phyloP scores from a whole-genome alignment of 2,329 filamentous ascomycete species.

The Aspergillus spinulosporus region DNA sequence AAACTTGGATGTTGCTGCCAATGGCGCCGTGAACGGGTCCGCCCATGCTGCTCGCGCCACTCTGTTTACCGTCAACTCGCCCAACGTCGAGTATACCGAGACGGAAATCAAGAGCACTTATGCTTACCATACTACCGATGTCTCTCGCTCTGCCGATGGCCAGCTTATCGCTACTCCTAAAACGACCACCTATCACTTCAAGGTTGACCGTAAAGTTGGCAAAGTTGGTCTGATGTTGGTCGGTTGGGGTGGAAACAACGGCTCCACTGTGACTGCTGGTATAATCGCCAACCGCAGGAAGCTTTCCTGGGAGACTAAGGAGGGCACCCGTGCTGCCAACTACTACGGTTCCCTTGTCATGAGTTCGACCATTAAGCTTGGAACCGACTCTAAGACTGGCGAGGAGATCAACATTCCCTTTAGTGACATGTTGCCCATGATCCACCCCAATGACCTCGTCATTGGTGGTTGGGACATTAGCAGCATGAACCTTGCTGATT shows the following conservation, averaged over 20 bases:
- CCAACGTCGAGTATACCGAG: constrained; percentile 89
- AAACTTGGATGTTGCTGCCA: constrained; percentile 56
- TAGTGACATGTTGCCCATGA: constrained; percentile 91
- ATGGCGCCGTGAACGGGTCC: constrained; percentile 57
- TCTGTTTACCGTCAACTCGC: constrained; percentile 84
- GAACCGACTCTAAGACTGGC: constrained; percentile 77
- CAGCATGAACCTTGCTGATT: constrained; percentile 78
- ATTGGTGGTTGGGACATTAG: constrained; percentile 98
- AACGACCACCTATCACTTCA: constrained; percentile 94
- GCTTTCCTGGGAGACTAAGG: constrained; percentile 89
- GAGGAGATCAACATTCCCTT: constrained; percentile 96
- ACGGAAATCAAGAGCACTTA: constrained; percentile 89
- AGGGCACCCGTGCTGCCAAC: constrained; percentile 81
- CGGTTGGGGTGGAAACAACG: constrained; percentile 97
- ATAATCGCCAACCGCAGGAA: constrained; percentile 91
- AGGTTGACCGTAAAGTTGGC: constrained; percentile 88
- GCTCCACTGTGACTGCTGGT: constrained; percentile 92
- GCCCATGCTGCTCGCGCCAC: constrained; percentile 46
- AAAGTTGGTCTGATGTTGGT: constrained; percentile 97
- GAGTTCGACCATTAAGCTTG: constrained; percentile 95
- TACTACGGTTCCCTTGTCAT: constrained; percentile 99
- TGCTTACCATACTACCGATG: constrained; percentile 89
- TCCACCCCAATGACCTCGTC: constrained; percentile 92
- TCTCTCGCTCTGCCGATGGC: constrained; percentile 70
- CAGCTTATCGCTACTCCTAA: constrained; percentile 81